Evolutionary conservation across 192 early-diverging fungal genomes (phyloP).

Genomic region (Gaertneriomyces sp.): DNA sequence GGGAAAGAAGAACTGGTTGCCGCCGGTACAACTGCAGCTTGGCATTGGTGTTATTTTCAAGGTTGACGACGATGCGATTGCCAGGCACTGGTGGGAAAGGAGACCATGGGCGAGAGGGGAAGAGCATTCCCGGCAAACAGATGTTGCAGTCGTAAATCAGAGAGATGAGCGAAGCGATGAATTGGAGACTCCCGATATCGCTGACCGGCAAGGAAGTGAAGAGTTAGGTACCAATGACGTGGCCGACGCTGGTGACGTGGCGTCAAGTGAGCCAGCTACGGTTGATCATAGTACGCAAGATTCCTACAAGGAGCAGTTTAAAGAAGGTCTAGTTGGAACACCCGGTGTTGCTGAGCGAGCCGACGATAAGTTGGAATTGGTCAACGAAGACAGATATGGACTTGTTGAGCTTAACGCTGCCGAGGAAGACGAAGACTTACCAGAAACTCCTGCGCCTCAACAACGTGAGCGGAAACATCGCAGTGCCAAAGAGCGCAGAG

Average conservation of each 20-base stretch:
- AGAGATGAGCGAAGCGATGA: not conserved
- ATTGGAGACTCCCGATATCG: too few relatives aligned
- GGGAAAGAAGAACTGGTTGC: conserved; percentile 92
- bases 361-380: too few relatives aligned
- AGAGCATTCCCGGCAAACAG: conserved; percentile 22
- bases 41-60: conserved; percentile 95
- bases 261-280: not conserved
- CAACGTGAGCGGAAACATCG: conserved; percentile 43
- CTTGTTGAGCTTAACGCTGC: conserved; percentile 32
- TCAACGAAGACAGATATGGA: conserved; percentile 23
- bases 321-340: too few relatives aligned
- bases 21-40: conserved; percentile 88
- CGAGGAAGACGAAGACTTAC: conserved; percentile 15
- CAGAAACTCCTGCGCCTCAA: conserved; percentile 3
- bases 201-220: not conserved
- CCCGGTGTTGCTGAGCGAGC: too few relatives aligned
- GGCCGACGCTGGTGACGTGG: not conserved
- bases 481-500: conserved; percentile 81
- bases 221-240: not conserved
- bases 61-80: conserved; percentile 72
- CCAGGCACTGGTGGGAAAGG: conserved; percentile 72
- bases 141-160: conserved; percentile 11
- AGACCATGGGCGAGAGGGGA: conserved; percentile 43
- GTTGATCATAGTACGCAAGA: too few relatives aligned
- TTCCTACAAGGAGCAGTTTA: too few relatives aligned